Evolutionary conservation across 2,329 filamentous ascomycete species (phyloP).

Genomic region (Phialophora tarda): DNA sequence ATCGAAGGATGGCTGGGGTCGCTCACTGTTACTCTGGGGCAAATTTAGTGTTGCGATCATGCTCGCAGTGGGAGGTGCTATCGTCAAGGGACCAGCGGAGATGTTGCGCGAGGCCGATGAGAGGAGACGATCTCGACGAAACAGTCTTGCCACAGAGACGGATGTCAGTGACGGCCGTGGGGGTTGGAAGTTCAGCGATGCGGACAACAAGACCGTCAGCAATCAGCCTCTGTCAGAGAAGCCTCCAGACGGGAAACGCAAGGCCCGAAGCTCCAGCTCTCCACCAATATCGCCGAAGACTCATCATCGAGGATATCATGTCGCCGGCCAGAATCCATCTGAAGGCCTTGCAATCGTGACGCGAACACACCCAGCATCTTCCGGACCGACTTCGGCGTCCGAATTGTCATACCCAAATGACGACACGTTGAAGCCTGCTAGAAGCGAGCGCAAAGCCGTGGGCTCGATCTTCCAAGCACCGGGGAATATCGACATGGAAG

Average conservation of each 20-base stretch:
- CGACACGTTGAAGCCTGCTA: constrained; percentile 29
- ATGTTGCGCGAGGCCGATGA: constrained; percentile 43
- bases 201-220: background rate
- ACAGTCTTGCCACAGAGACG: constrained; percentile 8
- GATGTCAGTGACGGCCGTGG: background rate
- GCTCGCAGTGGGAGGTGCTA: constrained; percentile 55
- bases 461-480: constrained; percentile 20
- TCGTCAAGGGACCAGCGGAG: constrained; percentile 53
- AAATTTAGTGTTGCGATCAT: constrained; percentile 56
- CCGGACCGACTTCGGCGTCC: too few relatives aligned
- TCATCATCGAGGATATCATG: background rate
- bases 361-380: background rate
- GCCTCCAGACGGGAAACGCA: constrained; percentile 15
- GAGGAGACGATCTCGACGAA: constrained; percentile 25
- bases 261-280: constrained; percentile 33
- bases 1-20: constrained; percentile 30
- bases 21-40: constrained; percentile 52
- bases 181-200: background rate
- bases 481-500: background rate
- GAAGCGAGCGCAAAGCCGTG: constrained; percentile 24
- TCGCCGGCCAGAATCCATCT: background rate
- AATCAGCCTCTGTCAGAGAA: background rate
- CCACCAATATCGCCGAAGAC: constrained; percentile 14
- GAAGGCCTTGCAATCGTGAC: background rate
- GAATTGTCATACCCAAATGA: constrained; percentile 2